Evolutionary conservation across 768 basidiomycete species (phyloP).

Genomic region (Amanita molliuscula): DNA sequence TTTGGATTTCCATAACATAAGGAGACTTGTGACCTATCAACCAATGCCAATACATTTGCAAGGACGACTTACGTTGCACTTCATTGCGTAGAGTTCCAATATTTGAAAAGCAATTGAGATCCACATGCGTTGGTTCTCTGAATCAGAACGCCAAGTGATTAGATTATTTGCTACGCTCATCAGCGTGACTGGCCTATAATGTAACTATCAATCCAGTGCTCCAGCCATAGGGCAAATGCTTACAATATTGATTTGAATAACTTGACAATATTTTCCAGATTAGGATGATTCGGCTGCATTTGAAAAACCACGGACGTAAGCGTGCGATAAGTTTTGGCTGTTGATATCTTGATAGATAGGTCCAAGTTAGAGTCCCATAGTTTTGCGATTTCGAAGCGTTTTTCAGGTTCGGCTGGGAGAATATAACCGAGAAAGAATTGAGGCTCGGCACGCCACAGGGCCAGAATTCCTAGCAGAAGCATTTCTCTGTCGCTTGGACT

Average conservation of each 20-base stretch:
- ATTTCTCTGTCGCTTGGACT: constrained; percentile 64
- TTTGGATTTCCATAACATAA: constrained; percentile 39
- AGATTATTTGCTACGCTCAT: constrained; percentile 48
- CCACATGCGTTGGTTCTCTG: constrained; percentile 60
- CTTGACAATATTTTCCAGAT: constrained; percentile 13
- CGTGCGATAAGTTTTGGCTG: constrained; percentile 38
- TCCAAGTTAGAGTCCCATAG: constrained; percentile 59
- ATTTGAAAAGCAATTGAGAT: constrained; percentile 51
- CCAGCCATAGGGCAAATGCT: background rate
- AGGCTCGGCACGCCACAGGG: constrained; percentile 53
- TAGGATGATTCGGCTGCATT: constrained; percentile 23
- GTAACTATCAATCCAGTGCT: constrained; percentile 8
- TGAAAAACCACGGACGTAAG: constrained; percentile 33
- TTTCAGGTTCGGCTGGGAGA: constrained; percentile 26
- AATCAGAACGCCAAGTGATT: constrained; percentile 46
- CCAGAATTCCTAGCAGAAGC: constrained; percentile 56
- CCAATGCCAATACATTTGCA: background rate
- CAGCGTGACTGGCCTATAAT: constrained; percentile 28
- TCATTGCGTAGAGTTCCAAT: constrained; percentile 43
- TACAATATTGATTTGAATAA: background rate
- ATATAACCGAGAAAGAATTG: constrained; percentile 43
- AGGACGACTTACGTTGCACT: constrained; percentile 30
- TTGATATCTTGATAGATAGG: constrained; percentile 52
- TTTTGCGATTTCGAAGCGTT: constrained; percentile 37
- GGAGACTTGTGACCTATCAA: constrained; percentile 19